Conservation (phyloP, 768 basidiomycete species). For the Leucocoprinus sp. region DNA sequence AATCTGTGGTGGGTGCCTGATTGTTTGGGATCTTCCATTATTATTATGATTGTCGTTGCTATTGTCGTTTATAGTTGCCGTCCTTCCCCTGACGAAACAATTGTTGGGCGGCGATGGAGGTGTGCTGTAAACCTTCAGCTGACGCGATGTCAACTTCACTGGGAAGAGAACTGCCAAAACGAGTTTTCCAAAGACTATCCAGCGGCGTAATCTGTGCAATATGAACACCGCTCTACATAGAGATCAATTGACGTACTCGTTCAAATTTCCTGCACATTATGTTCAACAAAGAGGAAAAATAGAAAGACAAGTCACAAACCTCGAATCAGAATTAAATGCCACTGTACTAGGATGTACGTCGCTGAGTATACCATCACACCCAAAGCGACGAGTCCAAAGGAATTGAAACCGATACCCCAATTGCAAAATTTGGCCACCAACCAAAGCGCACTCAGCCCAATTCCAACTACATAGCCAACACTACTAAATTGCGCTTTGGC, state of each 20-base stretch:
- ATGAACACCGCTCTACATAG: background rate
- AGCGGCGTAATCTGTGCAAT: slow-evolving; percentile 22
- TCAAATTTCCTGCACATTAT: slow-evolving; percentile 23
- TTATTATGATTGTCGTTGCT: background rate
- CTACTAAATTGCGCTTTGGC: slow-evolving; percentile 65
- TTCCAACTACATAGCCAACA: slow-evolving; percentile 45
- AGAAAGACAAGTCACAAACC: slow-evolving; percentile 14
- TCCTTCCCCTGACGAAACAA: slow-evolving; percentile 28
- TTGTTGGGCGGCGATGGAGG: slow-evolving; percentile 35
- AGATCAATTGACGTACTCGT: slow-evolving; percentile 19
- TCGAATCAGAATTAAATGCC: slow-evolving; percentile 34
- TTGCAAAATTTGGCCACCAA: slow-evolving; percentile 18
- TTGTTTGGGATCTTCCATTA: background rate
- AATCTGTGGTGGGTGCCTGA: slow-evolving; percentile 16
- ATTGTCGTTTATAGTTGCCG: background rate
- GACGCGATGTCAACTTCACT: slow-evolving; percentile 14
- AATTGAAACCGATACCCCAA: slow-evolving; percentile 8
- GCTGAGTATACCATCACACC: slow-evolving; percentile 20
- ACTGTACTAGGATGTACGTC: slow-evolving; percentile 30
- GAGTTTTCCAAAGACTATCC: slow-evolving; percentile 31
- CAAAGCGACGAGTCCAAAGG: slow-evolving; percentile 11
- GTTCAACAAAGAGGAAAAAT: background rate
- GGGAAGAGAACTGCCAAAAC: slow-evolving; percentile 26
- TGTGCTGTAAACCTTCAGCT: slow-evolving; percentile 26
- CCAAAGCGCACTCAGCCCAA: slow-evolving; percentile 21